A percentile compares a stretch with the other conserved stretches of the same genome.
phyloP scores from a whole-genome alignment of 352 stramenopile species.

The Globisporangium radiosum region DNA sequence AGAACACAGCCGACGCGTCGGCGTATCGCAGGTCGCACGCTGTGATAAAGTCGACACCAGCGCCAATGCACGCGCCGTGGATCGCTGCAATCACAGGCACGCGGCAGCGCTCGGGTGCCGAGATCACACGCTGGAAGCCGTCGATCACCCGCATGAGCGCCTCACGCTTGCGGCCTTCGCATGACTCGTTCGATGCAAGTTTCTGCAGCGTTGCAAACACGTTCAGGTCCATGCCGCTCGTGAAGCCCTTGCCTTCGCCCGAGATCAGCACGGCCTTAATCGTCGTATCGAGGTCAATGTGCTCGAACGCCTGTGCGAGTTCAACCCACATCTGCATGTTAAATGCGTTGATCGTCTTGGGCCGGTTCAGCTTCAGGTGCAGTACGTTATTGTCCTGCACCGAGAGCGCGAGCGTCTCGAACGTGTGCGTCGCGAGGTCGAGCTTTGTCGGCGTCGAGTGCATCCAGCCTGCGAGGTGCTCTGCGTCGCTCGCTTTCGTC shows the following conservation, averaged over 20 bases:
- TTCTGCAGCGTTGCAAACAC: constrained; percentile 79
- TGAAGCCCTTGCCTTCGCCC: constrained; percentile 75
- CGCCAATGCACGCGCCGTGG: constrained; percentile 79
- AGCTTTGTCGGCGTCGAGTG: constrained; percentile 29
- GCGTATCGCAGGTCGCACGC: constrained; percentile 84
- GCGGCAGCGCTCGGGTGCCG: constrained; percentile 74
- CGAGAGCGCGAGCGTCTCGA: constrained; percentile 52
- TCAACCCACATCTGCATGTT: constrained; percentile 90
- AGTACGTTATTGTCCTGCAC: constrained; percentile 46
- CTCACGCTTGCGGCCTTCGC: constrained; percentile 80
- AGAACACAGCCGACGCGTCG: constrained; percentile 77
- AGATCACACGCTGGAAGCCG: constrained; percentile 79
- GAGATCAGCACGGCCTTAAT: constrained; percentile 76
- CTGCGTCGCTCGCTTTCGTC: constrained; percentile 28
- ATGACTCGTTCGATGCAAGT: constrained; percentile 46
- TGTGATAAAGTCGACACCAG: constrained; percentile 84
- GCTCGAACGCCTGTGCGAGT: constrained; percentile 55
- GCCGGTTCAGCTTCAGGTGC: constrained; percentile 76
- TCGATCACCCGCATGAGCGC: constrained; percentile 71
- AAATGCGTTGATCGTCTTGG: constrained; percentile 82
- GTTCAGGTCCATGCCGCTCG: constrained; percentile 86
- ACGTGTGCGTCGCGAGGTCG: constrained; percentile 26
- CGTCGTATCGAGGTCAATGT: constrained; percentile 54
- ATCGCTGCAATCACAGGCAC: constrained; percentile 82
- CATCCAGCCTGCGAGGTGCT: constrained; percentile 54